Evolutionary conservation across 148 eudicot genomes (phyloP).

Genomic region (Mesembryanthemum crystallinum): DNA sequence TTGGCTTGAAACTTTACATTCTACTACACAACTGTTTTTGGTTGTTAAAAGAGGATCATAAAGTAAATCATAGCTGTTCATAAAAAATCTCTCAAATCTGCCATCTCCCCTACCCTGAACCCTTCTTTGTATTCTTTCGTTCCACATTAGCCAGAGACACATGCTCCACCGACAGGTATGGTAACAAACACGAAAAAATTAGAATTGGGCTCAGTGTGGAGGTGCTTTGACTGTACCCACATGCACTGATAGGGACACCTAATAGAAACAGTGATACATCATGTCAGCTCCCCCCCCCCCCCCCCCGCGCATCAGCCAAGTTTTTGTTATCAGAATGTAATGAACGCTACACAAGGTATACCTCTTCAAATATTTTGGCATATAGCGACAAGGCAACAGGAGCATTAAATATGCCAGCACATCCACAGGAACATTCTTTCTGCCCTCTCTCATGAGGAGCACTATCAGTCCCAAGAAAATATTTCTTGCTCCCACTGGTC

Average conservation of each 20-base stretch:
- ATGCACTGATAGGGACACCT: not conserved
- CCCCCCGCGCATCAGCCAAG: too few relatives aligned
- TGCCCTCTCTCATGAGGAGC: conserved; percentile 82
- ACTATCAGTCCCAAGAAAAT: conserved; percentile 93
- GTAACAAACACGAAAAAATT: not conserved
- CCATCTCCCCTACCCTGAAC: too few relatives aligned
- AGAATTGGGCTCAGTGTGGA: not conserved
- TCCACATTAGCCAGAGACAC: too few relatives aligned
- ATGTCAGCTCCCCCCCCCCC: too few relatives aligned
- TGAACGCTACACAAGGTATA: conserved; percentile 12
- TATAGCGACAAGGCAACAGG: conserved; percentile 85
- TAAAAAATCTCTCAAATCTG: too few relatives aligned
- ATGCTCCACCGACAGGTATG: not conserved
- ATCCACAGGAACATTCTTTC: conserved; percentile 82
- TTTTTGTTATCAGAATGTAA: not conserved
- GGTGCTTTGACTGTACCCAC: not conserved
- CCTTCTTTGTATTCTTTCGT: too few relatives aligned
- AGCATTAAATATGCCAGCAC: conserved; percentile 90
- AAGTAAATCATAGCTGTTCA: too few relatives aligned
- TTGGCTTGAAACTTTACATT: too few relatives aligned
- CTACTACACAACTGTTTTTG: too few relatives aligned
- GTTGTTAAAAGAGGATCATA: too few relatives aligned
- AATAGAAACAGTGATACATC: too few relatives aligned
- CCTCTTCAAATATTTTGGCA: conserved; percentile 91
- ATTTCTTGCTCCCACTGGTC: conserved; percentile 79